Evolutionary conservation across 768 basidiomycete species (phyloP), one percentile per base, ranked within the genome.

Genomic region (Leccinum pellstonianum): DNA sequence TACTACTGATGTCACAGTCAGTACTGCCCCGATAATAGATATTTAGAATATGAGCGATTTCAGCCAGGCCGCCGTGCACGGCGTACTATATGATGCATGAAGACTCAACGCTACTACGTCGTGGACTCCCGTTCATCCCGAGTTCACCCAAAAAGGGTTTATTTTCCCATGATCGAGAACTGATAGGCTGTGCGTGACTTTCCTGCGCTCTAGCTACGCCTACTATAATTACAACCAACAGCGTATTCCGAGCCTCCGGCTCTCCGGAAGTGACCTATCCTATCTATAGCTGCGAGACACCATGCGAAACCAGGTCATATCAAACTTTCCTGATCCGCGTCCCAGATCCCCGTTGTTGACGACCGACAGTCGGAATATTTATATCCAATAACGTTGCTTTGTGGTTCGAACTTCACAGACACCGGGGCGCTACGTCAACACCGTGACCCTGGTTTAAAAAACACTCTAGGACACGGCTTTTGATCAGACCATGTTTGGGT

Each of bases 131-230:
- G 19, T 54, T 38, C 52, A 14, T 38, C 56, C 56, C 60, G 60
- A 61, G 21, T 62, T 23, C 31, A 29, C 52, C 59, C 59, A 59
- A 31, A 25, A 41, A n/a, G 38, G 38, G 17, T 3, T 41, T 8
- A 41, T n/a, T 41, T 8, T n/a, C 41, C n/a, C 17, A 41, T 17
- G 17, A 41, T n/a, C 38, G 38, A 17, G 41, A 38, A 15, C 6
- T 14, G 14, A 37, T 37, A 15, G 5, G 35, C 35, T 37, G 33
- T 37, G 17, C 38, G 12, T 33, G 33, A 33, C 33, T 15, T 37
- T 6, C 35, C 14, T 37, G 35, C 35, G 35, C 33, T 33, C 33
- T 3, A 11, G 11, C 17, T 17, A 1, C 15, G 15, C 15, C 35
- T 14, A 15, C 14, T 14, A 14, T 14, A 15, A 37, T 10, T 33